These are phyloP conservation scores for Penicillium crustosum DNA, from an alignment of 2,329 filamentous ascomycete genomes.

Conservation along the genomic window DNA sequence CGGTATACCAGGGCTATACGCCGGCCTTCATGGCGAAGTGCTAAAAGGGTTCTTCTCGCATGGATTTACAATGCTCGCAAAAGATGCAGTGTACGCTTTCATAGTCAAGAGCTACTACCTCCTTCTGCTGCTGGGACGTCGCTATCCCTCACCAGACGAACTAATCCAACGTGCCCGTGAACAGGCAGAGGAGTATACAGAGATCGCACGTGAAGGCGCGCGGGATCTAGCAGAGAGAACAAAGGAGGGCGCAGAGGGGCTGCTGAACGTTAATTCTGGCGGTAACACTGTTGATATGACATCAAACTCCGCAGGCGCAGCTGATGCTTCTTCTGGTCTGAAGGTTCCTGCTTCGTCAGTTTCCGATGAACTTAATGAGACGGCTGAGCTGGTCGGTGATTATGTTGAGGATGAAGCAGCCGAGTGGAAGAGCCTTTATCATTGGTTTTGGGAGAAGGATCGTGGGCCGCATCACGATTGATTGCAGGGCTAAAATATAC, in stretches of 20 bases:
- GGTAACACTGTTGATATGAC: constrained; percentile 33
- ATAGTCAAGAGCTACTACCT: constrained; percentile 72
- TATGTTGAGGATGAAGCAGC: constrained; percentile 47
- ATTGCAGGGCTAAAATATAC: background rate
- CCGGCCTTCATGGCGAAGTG: constrained; percentile 73
- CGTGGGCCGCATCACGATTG: constrained; percentile 4
- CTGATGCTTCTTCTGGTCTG: constrained; percentile 21
- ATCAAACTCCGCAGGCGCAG: constrained; percentile 23
- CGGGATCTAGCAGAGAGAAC: constrained; percentile 36
- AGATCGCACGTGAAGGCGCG: constrained; percentile 42
- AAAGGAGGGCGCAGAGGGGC: constrained; percentile 28
- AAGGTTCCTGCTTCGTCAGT: constrained; percentile 14
- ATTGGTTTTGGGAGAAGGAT: constrained; percentile 43
- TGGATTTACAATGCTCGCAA: constrained; percentile 82
- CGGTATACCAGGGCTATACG: constrained; percentile 69
- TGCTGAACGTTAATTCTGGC: constrained; percentile 25
- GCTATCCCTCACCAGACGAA: constrained; percentile 46
- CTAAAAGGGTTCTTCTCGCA: constrained; percentile 83
- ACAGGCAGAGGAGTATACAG: constrained; percentile 43
- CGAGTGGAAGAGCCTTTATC: constrained; percentile 44
- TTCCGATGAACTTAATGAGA: constrained; percentile 39
- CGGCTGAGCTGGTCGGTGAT: constrained; percentile 47
- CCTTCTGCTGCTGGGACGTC: constrained; percentile 52
- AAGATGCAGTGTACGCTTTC: constrained; percentile 71
- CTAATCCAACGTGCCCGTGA: constrained; percentile 41